These are phyloP conservation scores for Biancaea sappan DNA, from an alignment of 306 rosid species.

Conservation along the genomic window DNA sequence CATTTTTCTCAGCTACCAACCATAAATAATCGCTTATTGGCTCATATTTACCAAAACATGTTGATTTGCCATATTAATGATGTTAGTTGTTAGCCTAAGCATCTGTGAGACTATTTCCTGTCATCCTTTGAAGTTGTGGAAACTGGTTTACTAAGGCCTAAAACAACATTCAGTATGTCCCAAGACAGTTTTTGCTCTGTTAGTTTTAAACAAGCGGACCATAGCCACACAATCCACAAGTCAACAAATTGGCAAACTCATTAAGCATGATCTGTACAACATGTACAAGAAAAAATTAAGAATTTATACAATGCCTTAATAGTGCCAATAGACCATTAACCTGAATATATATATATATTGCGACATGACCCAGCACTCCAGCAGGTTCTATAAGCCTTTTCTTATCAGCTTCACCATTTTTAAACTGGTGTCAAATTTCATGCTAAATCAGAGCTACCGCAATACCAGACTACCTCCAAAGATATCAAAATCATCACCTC, in stretches of 20 bases:
- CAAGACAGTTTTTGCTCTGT: no score
- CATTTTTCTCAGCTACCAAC: conserved; percentile 28
- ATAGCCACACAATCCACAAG: not conserved
- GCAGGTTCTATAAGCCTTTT: not conserved
- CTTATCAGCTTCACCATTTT: not conserved
- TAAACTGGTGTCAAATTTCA: not conserved
- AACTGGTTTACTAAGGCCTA: not conserved
- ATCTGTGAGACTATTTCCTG: not conserved
- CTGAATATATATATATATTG: no score
- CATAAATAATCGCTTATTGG: not conserved
- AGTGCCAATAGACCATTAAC: not conserved
- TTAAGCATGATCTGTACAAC: not conserved
- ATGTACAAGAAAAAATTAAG: not conserved
- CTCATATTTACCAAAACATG: not conserved
- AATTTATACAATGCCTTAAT: not conserved
- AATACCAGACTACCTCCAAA: not conserved
- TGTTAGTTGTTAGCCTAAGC: not conserved
- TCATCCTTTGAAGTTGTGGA: not conserved
- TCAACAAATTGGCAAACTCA: not conserved
- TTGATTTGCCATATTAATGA: not conserved
- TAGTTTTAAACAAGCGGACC: not conserved
- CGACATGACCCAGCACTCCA: no score
- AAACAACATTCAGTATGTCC: not conserved
- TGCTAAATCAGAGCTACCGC: not conserved
- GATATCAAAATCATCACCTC: not conserved